Percentiles rank a stretch among this genome's conserved stretches.
Conservation (phyloP, 225 moss, liverwort and hornwort species). For the Pseudisothecium myosuroides region DNA sequence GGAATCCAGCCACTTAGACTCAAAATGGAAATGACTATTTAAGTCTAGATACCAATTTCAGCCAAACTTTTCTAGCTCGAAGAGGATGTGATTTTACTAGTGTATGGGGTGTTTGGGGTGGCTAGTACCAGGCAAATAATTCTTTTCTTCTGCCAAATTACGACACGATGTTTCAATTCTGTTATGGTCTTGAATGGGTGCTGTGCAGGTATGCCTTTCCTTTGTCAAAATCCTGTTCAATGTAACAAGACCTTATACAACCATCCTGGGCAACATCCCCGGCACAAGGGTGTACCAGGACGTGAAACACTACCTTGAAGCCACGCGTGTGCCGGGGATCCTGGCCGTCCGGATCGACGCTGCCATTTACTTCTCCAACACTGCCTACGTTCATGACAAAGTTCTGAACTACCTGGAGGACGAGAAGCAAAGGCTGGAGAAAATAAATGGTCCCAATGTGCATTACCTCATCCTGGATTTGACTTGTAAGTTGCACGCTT, state of each 20-base stretch:
- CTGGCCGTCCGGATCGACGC: slow-evolving; percentile 49
- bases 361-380: slow-evolving; percentile 66
- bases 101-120: no score
- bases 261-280: slow-evolving; percentile 56
- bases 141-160: background rate
- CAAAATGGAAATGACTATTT: background rate
- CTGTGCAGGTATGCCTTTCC: slow-evolving; percentile 33
- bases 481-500: slow-evolving; percentile 8
- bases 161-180: background rate
- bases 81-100: background rate
- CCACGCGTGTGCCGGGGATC: slow-evolving; percentile 31
- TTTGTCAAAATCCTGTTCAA: slow-evolving; percentile 51
- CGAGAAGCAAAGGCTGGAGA: background rate
- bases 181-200: background rate
- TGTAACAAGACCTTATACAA: slow-evolving; percentile 61
- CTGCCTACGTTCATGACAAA: slow-evolving; percentile 52
- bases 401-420: slow-evolving; percentile 27
- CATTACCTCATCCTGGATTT: slow-evolving; percentile 45
- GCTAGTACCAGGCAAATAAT: background rate
- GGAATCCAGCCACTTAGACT: no score
- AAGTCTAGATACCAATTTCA: background rate
- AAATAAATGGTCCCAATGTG: background rate
- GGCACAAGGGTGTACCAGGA: slow-evolving; percentile 48
- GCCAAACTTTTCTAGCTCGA: background rate
- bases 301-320: slow-evolving; percentile 28